A percentile compares a stretch with the other conserved stretches of the same genome.
These are phyloP conservation scores for Acer negundo DNA, from an alignment of 345 rosid species.

Conservation along the genomic window DNA sequence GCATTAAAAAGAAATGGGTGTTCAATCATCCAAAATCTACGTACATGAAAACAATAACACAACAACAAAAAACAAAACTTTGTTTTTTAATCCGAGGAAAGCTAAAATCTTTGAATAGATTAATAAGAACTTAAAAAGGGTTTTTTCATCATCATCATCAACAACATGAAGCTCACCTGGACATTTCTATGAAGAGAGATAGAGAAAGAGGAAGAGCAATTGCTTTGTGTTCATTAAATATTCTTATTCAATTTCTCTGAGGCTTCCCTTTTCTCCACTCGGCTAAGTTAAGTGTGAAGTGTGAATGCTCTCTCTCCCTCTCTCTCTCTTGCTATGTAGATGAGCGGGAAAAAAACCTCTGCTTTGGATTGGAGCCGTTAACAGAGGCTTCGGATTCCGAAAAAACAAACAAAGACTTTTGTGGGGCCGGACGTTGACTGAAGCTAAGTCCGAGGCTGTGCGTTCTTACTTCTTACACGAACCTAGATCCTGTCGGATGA, in stretches of 20 bases:
- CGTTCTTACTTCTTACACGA: slow-evolving; percentile 37
- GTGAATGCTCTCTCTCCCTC: background rate
- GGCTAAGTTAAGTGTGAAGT: slow-evolving; percentile 35
- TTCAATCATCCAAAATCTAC: background rate
- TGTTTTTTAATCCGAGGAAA: background rate
- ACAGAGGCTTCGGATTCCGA: slow-evolving; percentile 27
- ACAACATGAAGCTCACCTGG: slow-evolving; percentile 10
- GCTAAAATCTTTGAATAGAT: background rate
- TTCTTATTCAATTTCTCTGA: slow-evolving; percentile 11
- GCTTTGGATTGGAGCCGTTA: background rate
- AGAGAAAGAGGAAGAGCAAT: slow-evolving; percentile 6
- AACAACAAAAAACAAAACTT: background rate
- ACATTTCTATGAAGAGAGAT: background rate
- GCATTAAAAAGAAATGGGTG: too few relatives aligned
- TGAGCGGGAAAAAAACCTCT: slow-evolving; percentile 51
- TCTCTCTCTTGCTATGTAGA: background rate
- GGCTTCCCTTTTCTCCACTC: slow-evolving; percentile 33
- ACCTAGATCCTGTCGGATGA: slow-evolving; percentile 16
- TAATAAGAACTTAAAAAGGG: background rate
- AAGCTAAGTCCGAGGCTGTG: slow-evolving; percentile 25
- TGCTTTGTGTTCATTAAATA: background rate
- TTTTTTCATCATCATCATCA: background rate
- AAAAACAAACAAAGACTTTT: background rate
- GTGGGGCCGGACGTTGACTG: slow-evolving; percentile 39
- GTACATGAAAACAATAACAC: background rate